Evolutionary conservation across 2,329 filamentous ascomycete genomes (phyloP).

Genomic region (Ophiostoma piceae): DNA sequence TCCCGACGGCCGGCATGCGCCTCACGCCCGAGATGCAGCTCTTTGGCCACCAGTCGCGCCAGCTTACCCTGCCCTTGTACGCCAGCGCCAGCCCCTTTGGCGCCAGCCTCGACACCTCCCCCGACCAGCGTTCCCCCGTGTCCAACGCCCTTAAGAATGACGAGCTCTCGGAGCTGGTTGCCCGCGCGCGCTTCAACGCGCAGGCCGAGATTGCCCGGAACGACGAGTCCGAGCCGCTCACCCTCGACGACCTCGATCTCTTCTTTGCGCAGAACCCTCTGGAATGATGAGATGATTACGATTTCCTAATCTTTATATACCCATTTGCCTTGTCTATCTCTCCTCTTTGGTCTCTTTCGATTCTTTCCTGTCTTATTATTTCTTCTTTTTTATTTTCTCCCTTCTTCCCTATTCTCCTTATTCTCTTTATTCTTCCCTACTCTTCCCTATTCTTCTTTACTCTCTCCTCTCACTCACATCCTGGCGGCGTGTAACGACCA

Average conservation of each 20-base stretch:
- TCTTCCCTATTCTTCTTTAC: constrained; percentile 3
- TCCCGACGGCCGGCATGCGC: too few species aligned
- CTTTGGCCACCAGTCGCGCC: constrained; percentile 45
- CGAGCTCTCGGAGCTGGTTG: constrained; percentile 35
- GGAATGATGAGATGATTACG: not conserved
- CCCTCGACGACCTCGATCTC: constrained; percentile 81
- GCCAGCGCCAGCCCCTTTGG: constrained; percentile 22
- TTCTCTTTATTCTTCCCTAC: not conserved
- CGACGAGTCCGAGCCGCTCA: constrained; percentile 78
- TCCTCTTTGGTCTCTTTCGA: not conserved
- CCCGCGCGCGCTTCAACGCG: not conserved
- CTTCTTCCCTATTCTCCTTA: not conserved
- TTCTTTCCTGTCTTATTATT: not conserved
- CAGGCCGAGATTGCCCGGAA: constrained; percentile 48
- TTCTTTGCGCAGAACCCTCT: constrained; percentile 58
- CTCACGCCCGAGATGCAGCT: constrained; percentile 31
- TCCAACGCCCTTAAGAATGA: constrained; percentile 34
- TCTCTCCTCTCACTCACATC: constrained; percentile 14
- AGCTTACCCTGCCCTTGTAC: not conserved
- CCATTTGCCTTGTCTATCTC: not conserved
- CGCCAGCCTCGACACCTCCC: constrained; percentile 40
- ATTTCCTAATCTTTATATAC: constrained; percentile 8
- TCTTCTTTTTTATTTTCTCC: not conserved
- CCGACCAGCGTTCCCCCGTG: constrained; percentile 48
- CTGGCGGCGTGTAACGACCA: constrained; percentile 7